A percentile compares a stretch with the other conserved stretches of the same genome.
phyloP scores from a whole-genome alignment of 2,329 filamentous ascomycete genomes.

The Aspergillus calidoustus region DNA sequence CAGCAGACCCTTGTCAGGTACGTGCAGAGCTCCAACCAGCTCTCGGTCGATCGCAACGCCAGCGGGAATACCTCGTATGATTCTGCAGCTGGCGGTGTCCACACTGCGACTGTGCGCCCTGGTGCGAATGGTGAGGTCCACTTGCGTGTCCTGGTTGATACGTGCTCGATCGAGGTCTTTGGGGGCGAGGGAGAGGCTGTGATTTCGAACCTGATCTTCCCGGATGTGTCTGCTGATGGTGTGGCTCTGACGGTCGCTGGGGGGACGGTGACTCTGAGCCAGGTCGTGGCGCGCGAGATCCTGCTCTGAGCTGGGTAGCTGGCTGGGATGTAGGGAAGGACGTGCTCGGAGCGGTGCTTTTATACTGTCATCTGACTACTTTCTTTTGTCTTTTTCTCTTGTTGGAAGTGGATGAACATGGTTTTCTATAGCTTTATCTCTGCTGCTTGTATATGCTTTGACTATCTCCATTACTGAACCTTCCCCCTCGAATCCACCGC shows the following conservation, averaged over 20 bases:
- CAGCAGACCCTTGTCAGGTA: constrained; percentile 11
- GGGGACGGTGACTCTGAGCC: not conserved
- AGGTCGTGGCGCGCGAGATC: not conserved
- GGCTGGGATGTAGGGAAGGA: too few species aligned
- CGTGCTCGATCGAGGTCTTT: constrained; percentile 16
- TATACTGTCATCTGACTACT: too few species aligned
- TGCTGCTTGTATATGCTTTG: too few species aligned
- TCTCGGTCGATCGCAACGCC: constrained; percentile 14
- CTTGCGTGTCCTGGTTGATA: constrained; percentile 8
- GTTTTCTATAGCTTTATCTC: too few species aligned
- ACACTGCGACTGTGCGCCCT: not conserved
- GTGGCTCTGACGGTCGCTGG: constrained; percentile 8
- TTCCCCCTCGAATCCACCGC: constrained; percentile 56
- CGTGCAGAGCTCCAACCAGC: not conserved
- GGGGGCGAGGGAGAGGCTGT: constrained; percentile 13
- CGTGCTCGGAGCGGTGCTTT: too few species aligned
- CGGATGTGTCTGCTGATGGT: constrained; percentile 3
- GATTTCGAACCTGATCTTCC: constrained; percentile 14
- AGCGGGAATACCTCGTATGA: constrained; percentile 15
- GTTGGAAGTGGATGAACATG: too few species aligned
- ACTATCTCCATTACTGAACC: constrained; percentile 47
- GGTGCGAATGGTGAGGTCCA: not conserved
- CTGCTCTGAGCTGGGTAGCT: too few species aligned
- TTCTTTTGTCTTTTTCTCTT: too few species aligned
- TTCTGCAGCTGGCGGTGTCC: constrained; percentile 10